Evolutionary conservation across 1,284 basidiomycete genomes (phyloP), one percentile per base, ranked within the genome.

Genomic region (Boletus mariae): DNA sequence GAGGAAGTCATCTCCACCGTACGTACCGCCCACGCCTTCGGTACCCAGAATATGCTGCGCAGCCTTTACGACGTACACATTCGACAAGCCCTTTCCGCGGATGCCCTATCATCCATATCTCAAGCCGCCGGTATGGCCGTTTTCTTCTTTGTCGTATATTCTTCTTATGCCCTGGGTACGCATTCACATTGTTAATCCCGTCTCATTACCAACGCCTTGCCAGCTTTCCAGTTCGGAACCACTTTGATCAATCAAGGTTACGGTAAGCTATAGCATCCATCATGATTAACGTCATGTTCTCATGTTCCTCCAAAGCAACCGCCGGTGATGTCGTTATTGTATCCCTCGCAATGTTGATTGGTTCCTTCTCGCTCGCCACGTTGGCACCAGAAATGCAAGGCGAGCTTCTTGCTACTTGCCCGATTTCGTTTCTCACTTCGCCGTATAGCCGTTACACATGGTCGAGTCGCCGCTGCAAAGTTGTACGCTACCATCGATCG

Each of bases 1-100:
- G 97, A 99, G 72, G 97, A 99, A 70, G 92, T 93, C 61, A 90
- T 99, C 52, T 88, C 90, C 1, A 91, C 90, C 20, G 73, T 95
- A 41, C 87, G 94, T 17, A 94, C 90, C 2, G 87, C 92, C 1
- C 93, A 98, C 59, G 95, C 96, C 0, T 99, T 99, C 62, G 93
- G 92, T 46, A 89, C 87, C 1, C 90, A 94, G 71, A 72, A 67
- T 10, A 76, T 80, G n/a, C 78, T 98, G 31, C 68, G 83, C 6
- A 60, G 66, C 2, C 71, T 92, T 40, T 99, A 98, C 68, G 82
- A 95, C 63, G 59, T 58, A 1, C 77, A 83, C 57, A 82, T 94
- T 58, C 67, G 72, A 15, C 65, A 77, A 55, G 82, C 90, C 3
- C 73, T 77, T 43, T 57, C 57, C 0, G 76, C 83, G n/a, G 91